A percentile compares a stretch with the other conserved stretches of the same genome.
phyloP scores from a whole-genome alignment of 2,329 filamentous ascomycete species.

The Coleophoma cylindrospora region DNA sequence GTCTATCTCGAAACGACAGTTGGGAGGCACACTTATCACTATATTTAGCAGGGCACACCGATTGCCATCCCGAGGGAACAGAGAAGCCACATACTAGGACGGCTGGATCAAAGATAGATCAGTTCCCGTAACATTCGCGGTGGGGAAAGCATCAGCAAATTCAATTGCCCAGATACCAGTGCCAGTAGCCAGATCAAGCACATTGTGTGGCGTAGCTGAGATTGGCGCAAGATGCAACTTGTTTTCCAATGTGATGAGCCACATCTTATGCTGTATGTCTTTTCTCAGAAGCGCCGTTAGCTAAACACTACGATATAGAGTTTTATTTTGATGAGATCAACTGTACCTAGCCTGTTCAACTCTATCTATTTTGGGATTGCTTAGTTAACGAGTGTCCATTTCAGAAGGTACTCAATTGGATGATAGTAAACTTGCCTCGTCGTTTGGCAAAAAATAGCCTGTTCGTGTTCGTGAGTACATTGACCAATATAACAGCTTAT shows the following conservation, averaged over 20 bases:
- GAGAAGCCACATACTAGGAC: conserved; percentile 32
- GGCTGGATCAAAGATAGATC: conserved; percentile 58
- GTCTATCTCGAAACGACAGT: conserved; percentile 44
- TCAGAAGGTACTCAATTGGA: background rate
- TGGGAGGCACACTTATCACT: conserved; percentile 31
- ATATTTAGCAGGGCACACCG: background rate
- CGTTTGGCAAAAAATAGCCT: conserved; percentile 5
- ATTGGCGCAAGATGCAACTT: conserved; percentile 10
- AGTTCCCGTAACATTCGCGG: conserved; percentile 53
- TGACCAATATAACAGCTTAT: too few species aligned
- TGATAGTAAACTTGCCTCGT: background rate
- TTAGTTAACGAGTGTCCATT: background rate
- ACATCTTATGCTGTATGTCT: conserved; percentile 5
- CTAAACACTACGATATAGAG: too few species aligned
- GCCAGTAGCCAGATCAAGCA: conserved; percentile 25
- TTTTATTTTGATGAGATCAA: too few species aligned
- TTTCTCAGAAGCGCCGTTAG: too few species aligned
- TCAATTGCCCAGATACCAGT: conserved; percentile 6
- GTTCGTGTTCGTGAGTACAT: background rate
- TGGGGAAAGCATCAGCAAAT: conserved; percentile 32
- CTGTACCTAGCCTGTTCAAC: background rate
- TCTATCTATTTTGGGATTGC: background rate
- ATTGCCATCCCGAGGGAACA: too few species aligned
- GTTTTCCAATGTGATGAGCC: conserved; percentile 1
- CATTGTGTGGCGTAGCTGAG: conserved; percentile 14